Conservation (phyloP, 768 basidiomycete genomes). For the Leccinum disarticulatum region DNA sequence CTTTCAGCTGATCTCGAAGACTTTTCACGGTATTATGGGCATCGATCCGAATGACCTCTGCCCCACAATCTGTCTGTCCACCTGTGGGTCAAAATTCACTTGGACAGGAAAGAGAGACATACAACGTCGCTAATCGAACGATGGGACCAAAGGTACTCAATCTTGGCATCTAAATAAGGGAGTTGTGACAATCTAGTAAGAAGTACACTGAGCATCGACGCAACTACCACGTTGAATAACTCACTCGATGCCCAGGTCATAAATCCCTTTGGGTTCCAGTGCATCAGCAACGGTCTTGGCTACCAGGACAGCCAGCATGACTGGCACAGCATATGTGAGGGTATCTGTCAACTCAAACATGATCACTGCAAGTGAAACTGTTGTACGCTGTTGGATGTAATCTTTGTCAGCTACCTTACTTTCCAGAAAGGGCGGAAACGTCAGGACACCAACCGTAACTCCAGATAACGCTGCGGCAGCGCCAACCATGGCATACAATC, state of each 20-base stretch:
- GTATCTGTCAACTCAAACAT: slow-evolving; percentile 95
- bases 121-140: slow-evolving; percentile 79
- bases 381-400: slow-evolving; percentile 58
- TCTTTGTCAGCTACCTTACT: slow-evolving; percentile 8
- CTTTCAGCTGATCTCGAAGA: slow-evolving; percentile 68
- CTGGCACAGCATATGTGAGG: slow-evolving; percentile 86
- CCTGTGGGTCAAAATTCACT: not conserved
- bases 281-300: slow-evolving; percentile 36
- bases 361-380: slow-evolving; percentile 93
- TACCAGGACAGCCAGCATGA: slow-evolving; percentile 85
- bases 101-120: slow-evolving; percentile 28
- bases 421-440: not conserved
- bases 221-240: not conserved
- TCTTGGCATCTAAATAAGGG: slow-evolving; percentile 90
- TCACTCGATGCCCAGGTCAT: slow-evolving; percentile 91
- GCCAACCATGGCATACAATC: slow-evolving; percentile 94
- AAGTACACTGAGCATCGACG: not conserved
- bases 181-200: slow-evolving; percentile 66
- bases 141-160: slow-evolving; percentile 84
- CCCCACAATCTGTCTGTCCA: slow-evolving; percentile 61
- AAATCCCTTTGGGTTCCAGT: slow-evolving; percentile 80
- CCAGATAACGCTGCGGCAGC: slow-evolving; percentile 93
- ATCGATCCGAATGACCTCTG: slow-evolving; percentile 72
- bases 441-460: slow-evolving; percentile 65
- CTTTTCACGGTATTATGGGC: slow-evolving; percentile 72